A percentile compares a stretch with the other conserved stretches of the same genome.
Conservation (phyloP, 2,329 filamentous ascomycete genomes). For the Scleromitrula shiraiana region DNA sequence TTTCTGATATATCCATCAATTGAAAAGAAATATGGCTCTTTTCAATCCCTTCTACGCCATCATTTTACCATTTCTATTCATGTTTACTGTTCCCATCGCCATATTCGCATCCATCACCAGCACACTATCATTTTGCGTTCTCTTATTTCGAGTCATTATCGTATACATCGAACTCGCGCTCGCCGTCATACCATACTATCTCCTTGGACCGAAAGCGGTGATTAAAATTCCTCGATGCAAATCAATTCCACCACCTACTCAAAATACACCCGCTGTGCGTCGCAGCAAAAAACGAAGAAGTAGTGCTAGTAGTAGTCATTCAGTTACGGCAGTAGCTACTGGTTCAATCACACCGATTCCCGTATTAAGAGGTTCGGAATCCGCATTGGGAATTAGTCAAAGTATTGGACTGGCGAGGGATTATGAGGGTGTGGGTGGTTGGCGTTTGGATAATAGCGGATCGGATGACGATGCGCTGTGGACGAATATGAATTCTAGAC, state of each 20-base stretch:
- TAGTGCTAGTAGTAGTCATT: conserved; percentile 26
- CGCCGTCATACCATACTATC: conserved; percentile 47
- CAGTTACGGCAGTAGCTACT: conserved; percentile 20
- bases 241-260: conserved; percentile 1
- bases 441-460: conserved; percentile 37
- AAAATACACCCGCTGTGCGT: conserved; percentile 8
- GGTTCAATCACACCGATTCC: conserved; percentile 22
- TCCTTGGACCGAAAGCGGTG: conserved; percentile 30
- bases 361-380: conserved; percentile 5
- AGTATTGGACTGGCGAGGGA: conserved; percentile 46
- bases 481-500: conserved; percentile 44
- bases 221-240: not conserved
- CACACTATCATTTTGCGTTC: conserved; percentile 50
- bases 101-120: conserved; percentile 57
- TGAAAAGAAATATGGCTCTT: conserved; percentile 37
- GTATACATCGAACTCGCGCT: conserved; percentile 57
- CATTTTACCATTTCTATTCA: conserved; percentile 52
- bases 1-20: not conserved
- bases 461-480: conserved; percentile 35
- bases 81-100: conserved; percentile 55
- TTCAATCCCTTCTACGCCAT: conserved; percentile 48
- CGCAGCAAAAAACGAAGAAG: conserved; percentile 20
- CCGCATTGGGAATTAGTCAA: conserved; percentile 35
- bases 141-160: conserved; percentile 51
- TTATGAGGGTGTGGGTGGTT: conserved; percentile 53